A percentile compares a stretch with the other conserved stretches of the same genome.
Evolutionary conservation across 805 yeast genomes (phyloP).

Genomic region (Zygotorulaspora florentina): DNA sequence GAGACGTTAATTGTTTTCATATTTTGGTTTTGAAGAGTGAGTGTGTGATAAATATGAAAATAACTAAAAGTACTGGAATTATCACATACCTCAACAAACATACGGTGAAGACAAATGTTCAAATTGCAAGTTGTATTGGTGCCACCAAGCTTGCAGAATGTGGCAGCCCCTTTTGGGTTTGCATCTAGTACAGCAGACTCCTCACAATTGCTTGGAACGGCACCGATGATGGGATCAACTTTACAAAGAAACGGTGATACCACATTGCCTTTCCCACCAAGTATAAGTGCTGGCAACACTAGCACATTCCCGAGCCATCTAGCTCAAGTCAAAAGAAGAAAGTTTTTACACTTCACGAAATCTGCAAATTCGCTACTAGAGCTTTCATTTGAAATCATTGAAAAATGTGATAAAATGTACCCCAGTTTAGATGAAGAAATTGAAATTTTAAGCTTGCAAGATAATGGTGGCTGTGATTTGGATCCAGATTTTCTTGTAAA

Average conservation of each 20-base stretch:
- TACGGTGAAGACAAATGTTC: constrained; percentile 30
- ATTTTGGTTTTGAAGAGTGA: too few species aligned
- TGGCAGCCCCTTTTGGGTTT: constrained; percentile 18
- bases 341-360: constrained; percentile 62
- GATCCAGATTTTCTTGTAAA: constrained; percentile 70
- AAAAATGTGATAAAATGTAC: constrained; percentile 57
- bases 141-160: constrained; percentile 37
- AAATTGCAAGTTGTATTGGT: constrained; percentile 44
- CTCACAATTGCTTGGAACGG: constrained; percentile 25
- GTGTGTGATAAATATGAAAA: neutral
- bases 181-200: constrained; percentile 22
- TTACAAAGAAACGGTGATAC: constrained; percentile 13
- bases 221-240: constrained; percentile 12
- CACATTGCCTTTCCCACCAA: constrained; percentile 26
- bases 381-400: constrained; percentile 51
- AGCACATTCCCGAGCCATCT: constrained; percentile 22
- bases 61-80: neutral
- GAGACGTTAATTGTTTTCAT: too few species aligned
- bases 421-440: constrained; percentile 53
- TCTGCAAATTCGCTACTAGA: constrained; percentile 43
- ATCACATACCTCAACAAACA: neutral
- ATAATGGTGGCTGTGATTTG: constrained; percentile 62
- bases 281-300: constrained; percentile 39
- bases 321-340: constrained; percentile 36
- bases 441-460: constrained; percentile 60